These are phyloP conservation scores for Ceratocystis ficicola DNA, from an alignment of 2,329 filamentous ascomycete species.

Conservation along the genomic window DNA sequence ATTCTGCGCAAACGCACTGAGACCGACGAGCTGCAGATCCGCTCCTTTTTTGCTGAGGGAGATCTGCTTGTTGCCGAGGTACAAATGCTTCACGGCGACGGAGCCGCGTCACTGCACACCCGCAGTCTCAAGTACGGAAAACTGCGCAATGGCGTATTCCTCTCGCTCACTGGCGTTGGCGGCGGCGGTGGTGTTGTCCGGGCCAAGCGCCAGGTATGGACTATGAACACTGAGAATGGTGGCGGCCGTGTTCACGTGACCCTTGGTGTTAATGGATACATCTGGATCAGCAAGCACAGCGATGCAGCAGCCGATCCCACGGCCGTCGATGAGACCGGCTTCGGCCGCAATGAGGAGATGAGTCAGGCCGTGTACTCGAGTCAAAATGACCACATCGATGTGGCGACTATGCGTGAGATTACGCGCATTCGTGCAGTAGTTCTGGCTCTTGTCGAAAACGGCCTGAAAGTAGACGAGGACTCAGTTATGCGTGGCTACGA, in stretches of 20 bases:
- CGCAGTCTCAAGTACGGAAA: slow-evolving; percentile 89
- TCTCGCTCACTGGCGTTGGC: slow-evolving; percentile 67
- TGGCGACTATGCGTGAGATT: slow-evolving; percentile 75
- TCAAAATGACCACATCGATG: slow-evolving; percentile 76
- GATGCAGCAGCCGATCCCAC: slow-evolving; percentile 44
- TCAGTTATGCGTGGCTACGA: slow-evolving; percentile 73
- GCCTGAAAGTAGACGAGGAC: slow-evolving; percentile 78
- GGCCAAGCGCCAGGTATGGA: slow-evolving; percentile 77
- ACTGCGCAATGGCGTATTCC: slow-evolving; percentile 82
- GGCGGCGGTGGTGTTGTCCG: slow-evolving; percentile 80
- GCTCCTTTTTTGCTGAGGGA: slow-evolving; percentile 92
- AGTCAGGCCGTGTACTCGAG: slow-evolving; percentile 82
- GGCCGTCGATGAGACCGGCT: slow-evolving; percentile 48
- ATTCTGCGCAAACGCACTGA: slow-evolving; percentile 84
- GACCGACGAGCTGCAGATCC: slow-evolving; percentile 92
- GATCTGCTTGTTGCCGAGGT: slow-evolving; percentile 92
- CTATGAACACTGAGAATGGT: slow-evolving; percentile 47
- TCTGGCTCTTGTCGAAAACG: slow-evolving; percentile 67
- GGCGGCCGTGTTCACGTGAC: slow-evolving; percentile 67
- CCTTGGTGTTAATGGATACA: slow-evolving; percentile 90
- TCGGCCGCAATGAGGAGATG: slow-evolving; percentile 79
- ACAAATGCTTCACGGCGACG: slow-evolving; percentile 76
- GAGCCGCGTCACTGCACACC: slow-evolving; percentile 77
- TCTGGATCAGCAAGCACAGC: slow-evolving; percentile 83
- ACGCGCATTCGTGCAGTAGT: slow-evolving; percentile 71